These are phyloP conservation scores for Epicoccum nigrum DNA, from an alignment of 2,329 filamentous ascomycete genomes.

Conservation along the genomic window DNA sequence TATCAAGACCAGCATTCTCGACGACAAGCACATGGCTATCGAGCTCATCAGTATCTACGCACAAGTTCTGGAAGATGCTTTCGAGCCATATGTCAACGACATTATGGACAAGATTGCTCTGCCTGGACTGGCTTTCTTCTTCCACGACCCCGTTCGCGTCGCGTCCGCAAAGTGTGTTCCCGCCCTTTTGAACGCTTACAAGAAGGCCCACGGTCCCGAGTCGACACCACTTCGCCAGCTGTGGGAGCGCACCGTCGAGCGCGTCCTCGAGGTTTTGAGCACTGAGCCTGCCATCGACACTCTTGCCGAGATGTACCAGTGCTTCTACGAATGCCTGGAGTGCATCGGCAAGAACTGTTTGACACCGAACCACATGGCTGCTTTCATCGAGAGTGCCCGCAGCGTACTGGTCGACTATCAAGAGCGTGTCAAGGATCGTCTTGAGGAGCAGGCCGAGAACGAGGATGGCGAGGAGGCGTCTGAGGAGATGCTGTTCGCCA, in stretches of 20 bases:
- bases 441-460: conserved; percentile 82
- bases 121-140: conserved; percentile 95
- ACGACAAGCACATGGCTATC: conserved; percentile 99
- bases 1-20: conserved; percentile 94
- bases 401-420: conserved; percentile 93
- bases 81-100: conserved; percentile 87
- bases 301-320: conserved; percentile 98
- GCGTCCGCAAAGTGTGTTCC: conserved; percentile 95
- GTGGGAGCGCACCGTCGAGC: conserved; percentile 85
- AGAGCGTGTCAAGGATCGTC: conserved; percentile 77
- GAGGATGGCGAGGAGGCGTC: conserved; percentile 91
- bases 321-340: conserved; percentile 98
- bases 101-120: conserved; percentile 97
- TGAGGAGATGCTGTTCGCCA: conserved; percentile 85
- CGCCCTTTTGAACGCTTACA: conserved; percentile 90
- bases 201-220: conserved; percentile 82
- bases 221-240: conserved; percentile 81
- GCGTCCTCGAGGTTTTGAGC: conserved; percentile 89
- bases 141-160: conserved; percentile 95
- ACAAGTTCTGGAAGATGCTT: conserved; percentile 89
- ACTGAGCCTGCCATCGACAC: conserved; percentile 96
- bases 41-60: conserved; percentile 97
- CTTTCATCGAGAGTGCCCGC: conserved; percentile 85
- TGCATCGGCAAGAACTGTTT: conserved; percentile 88
- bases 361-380: conserved; percentile 76